Base-by-base conservation (phyloP, 116 monocot genomes). In the Posidonia oceanica region DNA sequence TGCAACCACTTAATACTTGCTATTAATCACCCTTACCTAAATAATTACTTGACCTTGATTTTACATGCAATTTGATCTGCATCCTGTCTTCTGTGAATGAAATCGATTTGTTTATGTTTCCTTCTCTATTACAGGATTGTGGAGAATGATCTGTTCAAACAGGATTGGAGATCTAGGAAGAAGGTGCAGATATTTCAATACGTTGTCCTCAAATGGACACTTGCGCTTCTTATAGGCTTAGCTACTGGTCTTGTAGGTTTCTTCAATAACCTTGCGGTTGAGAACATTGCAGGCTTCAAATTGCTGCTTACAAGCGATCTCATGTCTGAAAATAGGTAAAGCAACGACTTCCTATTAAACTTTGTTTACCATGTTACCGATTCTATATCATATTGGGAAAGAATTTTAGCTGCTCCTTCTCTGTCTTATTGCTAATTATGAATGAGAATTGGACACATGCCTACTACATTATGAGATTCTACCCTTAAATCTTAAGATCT, bases 281-380 rank as follows among this genome's bases (percentile, higher is more conserved):
- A 93, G 77, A 93, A 93, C 67, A 93, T 93, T 39, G 89, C 93
- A 5, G 93, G 93, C 11, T 81, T 88, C 68, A 93, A 93, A 61
- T 74, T 93, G 65, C n/a, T 93, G 76, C 69, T 85, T n/a, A 89
- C 85, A 14, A 87, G 80, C 69, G 73, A 93, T 72, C 83, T 89
- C 52, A 93, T 93, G 93, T 75, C 84, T 60, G 55, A 79, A 72
- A 17, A 77, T 0, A 83, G 83, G 86, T 89, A 74, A 75, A 18
- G 3, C 66, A 48, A 14, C 7, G 17, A 57, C 4, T 57, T 48
- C 48, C 48, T 48, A 48, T 29, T 29, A 29, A 29, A 29, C 48
- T 7, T 1, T 48, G 7, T 12, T 12, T 48, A 48, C 48, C 8
- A 48, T 48, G 12, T 29, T 0, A 29, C 29, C 29, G 29, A 29